Evolutionary conservation across 192 early-diverging fungal genomes (phyloP).

Genomic region (Chytriomyces confervae): DNA sequence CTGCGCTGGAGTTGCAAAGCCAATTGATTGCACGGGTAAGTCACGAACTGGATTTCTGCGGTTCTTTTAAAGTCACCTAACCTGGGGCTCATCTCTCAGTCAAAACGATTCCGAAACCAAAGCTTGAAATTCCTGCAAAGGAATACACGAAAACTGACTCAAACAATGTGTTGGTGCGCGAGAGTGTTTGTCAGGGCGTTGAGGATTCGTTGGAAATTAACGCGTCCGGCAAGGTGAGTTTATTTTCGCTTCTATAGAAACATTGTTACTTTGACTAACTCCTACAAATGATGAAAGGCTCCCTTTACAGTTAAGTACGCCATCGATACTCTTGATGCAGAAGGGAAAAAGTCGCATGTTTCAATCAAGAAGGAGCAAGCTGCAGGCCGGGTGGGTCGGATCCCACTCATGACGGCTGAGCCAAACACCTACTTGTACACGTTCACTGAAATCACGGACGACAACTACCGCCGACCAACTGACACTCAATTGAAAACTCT

Average conservation of each 20-base stretch:
- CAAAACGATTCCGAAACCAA: constrained; percentile 44
- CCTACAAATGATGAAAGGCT: neutral
- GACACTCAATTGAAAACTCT: neutral
- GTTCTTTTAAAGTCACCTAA: neutral
- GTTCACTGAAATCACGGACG: constrained; percentile 46
- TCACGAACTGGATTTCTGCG: constrained; percentile 18
- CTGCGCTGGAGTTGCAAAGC: constrained; percentile 40
- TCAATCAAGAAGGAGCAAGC: constrained; percentile 31
- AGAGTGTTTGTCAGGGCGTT: constrained; percentile 39
- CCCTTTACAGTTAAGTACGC: neutral
- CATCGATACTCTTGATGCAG: constrained; percentile 8
- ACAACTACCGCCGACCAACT: constrained; percentile 47
- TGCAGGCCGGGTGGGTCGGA: constrained; percentile 23
- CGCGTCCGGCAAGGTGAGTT: constrained; percentile 40
- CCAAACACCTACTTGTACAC: constrained; percentile 49
- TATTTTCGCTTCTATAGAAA: neutral
- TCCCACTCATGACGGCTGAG: constrained; percentile 42
- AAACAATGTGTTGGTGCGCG: constrained; percentile 1
- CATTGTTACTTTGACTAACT: neutral
- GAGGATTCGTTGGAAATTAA: constrained; percentile 41
- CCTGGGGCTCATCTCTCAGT: constrained; percentile 11
- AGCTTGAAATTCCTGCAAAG: constrained; percentile 37
- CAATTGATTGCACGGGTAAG: constrained; percentile 39
- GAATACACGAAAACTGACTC: constrained; percentile 32
- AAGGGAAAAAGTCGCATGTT: neutral